Evolutionary conservation across 257 asterid species (phyloP), one percentile per base, ranked within the genome.

Genomic region (Phtheirospermum japonicum): DNA sequence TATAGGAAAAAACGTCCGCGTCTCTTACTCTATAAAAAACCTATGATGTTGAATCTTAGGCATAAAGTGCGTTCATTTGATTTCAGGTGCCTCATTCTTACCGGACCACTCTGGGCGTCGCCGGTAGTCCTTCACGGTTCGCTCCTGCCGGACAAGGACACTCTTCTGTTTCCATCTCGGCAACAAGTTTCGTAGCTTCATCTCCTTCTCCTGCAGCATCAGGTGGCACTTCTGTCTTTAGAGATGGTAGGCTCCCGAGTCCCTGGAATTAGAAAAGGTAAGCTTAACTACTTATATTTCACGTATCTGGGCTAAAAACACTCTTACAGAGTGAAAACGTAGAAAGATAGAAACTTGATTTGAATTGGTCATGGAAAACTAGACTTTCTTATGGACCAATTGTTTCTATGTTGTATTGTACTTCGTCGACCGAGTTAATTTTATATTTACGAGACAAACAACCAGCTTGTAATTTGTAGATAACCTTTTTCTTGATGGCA

Each of bases 201-300:
- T 84, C 98, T 63, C 96, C 97, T 43, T 91, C 97, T 69, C 98
- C 97, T 46, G 95, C 90, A 3, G 95, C 97, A 70, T 88, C 95
- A 13, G 93, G 97, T 18, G 93, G 96, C 69, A 88, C 93, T 19
- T 86, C 98, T 9, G 85, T 76, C 56, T 84, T 86, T 32, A 77
- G 90, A 71, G 96, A 86, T 63, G 79, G 63, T 43, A 75, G 76
- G 76, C 77, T 82, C 48, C 78, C 86, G n/a, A 85, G 94, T 66
- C 91, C 94, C 2, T 86, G 85, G 88, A 83, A 75, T 71, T 89
- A 82, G 80, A 10, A 28, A 55, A 36, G 28, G 28, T 23, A 36
- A 6, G 26, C 10, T 17, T 4, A 42, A 42, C 46, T 59, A 52
- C 42, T 65, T 66, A 63, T 49, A 37, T 12, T 26, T 53, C 19